phyloP scores from a whole-genome alignment of 352 stramenopile genomes.

The Pythium apleroticum region DNA sequence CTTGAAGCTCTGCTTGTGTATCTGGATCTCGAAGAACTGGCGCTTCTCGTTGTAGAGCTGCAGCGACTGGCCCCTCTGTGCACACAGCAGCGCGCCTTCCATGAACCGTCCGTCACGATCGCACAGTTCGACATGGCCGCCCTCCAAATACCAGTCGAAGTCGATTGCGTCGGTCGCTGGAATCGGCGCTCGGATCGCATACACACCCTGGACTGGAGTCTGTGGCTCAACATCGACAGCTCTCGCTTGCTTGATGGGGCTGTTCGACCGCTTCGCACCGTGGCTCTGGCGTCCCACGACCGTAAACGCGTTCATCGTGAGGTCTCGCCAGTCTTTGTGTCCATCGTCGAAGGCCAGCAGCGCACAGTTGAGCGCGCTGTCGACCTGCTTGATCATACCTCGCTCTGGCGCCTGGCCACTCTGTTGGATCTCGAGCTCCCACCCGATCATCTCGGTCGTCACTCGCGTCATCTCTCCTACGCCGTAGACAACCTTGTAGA shows the following conservation, averaged over 20 bases:
- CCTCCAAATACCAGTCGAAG: conserved; percentile 62
- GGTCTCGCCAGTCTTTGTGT: conserved; percentile 54
- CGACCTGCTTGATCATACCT: conserved; percentile 48
- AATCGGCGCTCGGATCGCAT: conserved; percentile 10
- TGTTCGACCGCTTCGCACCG: neutral
- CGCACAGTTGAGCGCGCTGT: conserved; percentile 54
- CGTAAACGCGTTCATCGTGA: conserved; percentile 47
- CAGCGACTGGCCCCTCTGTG: conserved; percentile 34
- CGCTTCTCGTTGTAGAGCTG: conserved; percentile 55
- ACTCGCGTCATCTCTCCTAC: conserved; percentile 38
- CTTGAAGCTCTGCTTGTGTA: conserved; percentile 43
- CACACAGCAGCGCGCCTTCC: conserved; percentile 53
- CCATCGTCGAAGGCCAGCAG: conserved; percentile 45
- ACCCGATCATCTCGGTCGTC: conserved; percentile 38
- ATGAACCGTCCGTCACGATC: conserved; percentile 33
- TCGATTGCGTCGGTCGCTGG: conserved; percentile 15
- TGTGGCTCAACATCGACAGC: neutral
- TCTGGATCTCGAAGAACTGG: conserved; percentile 51
- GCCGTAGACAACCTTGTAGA: conserved; percentile 52
- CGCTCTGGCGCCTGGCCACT: conserved; percentile 13
- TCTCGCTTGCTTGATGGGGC: neutral
- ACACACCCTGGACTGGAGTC: neutral
- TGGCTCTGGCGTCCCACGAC: conserved; percentile 18
- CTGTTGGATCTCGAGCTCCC: conserved; percentile 42
- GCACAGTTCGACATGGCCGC: conserved; percentile 49